These are phyloP conservation scores for Chalaropsis thielavioides DNA, from an alignment of 2,329 filamentous ascomycete species.

Conservation along the genomic window DNA sequence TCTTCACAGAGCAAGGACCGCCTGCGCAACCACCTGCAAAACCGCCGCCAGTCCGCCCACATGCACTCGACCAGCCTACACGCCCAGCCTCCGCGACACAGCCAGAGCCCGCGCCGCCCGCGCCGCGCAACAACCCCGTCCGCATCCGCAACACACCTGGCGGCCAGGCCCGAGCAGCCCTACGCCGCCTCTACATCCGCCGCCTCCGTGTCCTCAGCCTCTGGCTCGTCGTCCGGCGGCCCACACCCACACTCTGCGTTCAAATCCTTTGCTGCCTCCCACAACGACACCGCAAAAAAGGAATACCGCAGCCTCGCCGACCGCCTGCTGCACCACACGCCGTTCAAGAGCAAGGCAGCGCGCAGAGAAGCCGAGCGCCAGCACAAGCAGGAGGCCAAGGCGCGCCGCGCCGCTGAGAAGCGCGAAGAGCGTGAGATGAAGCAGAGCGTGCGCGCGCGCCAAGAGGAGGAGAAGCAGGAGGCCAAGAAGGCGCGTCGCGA, in stretches of 20 bases:
- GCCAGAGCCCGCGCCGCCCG: neutral
- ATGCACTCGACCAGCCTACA: neutral
- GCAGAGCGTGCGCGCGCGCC: constrained; percentile 38
- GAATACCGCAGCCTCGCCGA: constrained; percentile 11
- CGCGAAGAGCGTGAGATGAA: constrained; percentile 35
- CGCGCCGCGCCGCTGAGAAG: constrained; percentile 33
- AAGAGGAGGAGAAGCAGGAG: constrained; percentile 32
- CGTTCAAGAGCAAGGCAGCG: constrained; percentile 2
- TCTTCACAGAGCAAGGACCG: neutral
- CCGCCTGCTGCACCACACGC: constrained; percentile 2
- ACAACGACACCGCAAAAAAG: neutral
- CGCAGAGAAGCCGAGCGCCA: constrained; percentile 9
- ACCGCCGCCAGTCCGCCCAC: neutral
- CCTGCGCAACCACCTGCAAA: neutral
- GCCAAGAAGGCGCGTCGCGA: constrained; percentile 49
- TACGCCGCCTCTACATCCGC: neutral
- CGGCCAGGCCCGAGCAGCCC: neutral
- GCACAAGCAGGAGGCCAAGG: constrained; percentile 30
- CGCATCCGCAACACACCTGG: neutral
- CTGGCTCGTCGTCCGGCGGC: neutral
- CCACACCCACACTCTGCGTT: neutral
- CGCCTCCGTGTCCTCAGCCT: neutral
- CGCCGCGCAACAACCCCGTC: neutral
- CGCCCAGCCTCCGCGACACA: neutral
- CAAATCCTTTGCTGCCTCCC: neutral